Evolutionary conservation across 2,329 filamentous ascomycete genomes (phyloP).

Genomic region (Pseudogymnoascus sp.): DNA sequence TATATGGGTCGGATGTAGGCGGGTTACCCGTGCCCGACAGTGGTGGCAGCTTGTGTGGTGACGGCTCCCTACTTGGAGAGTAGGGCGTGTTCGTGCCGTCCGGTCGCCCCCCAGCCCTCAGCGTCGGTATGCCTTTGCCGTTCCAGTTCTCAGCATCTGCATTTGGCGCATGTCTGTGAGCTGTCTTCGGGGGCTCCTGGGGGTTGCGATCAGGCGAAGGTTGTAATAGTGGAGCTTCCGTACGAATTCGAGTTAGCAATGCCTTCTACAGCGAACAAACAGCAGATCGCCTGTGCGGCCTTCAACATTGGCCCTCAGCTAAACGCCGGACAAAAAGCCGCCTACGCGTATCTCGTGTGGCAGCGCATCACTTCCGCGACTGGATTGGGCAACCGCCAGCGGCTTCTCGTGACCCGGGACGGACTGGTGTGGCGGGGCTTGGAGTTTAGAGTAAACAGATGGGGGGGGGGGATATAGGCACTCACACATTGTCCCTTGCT

Average conservation of each 20-base stretch:
- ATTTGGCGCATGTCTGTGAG: slow-evolving; percentile 1
- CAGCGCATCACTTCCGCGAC: background rate
- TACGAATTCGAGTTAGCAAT: slow-evolving; percentile 1
- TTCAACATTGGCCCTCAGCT: background rate
- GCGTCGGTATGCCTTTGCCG: slow-evolving; percentile 3
- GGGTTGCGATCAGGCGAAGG: slow-evolving; percentile 1
- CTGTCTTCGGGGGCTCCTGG: background rate
- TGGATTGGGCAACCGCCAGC: slow-evolving; percentile 1
- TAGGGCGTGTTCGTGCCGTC: background rate
- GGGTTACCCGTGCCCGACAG: background rate
- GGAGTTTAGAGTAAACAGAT: slow-evolving; percentile 1
- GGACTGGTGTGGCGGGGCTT: slow-evolving; percentile 3
- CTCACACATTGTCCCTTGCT: slow-evolving; percentile 5
- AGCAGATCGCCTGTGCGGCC: background rate
- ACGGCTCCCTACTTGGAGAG: background rate
- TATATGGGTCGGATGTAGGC: slow-evolving; percentile 1
- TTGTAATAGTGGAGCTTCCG: slow-evolving; percentile 5
- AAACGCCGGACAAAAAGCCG: background rate
- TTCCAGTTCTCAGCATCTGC: slow-evolving; percentile 4
- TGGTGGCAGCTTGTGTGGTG: background rate
- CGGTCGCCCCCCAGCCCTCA: background rate
- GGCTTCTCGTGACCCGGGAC: background rate
- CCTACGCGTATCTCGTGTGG: slow-evolving; percentile 1
- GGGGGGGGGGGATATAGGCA: background rate
- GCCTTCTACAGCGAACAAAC: background rate